These are phyloP conservation scores for Talaromyces ruber DNA, from an alignment of 495 filamentous ascomycete species.

Conservation along the genomic window DNA sequence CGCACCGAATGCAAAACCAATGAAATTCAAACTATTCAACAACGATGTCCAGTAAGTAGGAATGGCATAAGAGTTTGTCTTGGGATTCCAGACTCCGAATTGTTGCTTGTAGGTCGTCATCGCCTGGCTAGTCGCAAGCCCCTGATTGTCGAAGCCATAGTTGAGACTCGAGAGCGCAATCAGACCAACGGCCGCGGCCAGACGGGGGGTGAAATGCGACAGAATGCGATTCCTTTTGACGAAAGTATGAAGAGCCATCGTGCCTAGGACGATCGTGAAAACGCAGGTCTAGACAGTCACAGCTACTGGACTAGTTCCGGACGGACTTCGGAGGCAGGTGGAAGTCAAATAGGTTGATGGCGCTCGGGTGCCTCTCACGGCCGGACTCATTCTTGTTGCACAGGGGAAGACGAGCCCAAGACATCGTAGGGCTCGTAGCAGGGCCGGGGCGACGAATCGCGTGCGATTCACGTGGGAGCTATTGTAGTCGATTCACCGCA, in stretches of 20 bases:
- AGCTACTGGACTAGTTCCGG: not conserved
- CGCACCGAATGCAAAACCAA: constrained; percentile 21
- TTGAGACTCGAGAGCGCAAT: constrained; percentile 22
- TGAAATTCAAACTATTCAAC: constrained; percentile 21
- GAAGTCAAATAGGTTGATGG: not conserved
- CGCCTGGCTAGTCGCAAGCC: constrained; percentile 17
- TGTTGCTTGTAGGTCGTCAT: constrained; percentile 18
- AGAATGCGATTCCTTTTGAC: not conserved
- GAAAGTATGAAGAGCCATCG: not conserved
- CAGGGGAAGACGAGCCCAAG: not conserved
- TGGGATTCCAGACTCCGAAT: constrained; percentile 18
- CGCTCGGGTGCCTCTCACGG: not conserved
- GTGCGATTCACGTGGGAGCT: not conserved
- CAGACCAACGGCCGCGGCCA: constrained; percentile 7
- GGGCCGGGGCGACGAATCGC: not conserved
- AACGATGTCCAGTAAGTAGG: constrained; percentile 17
- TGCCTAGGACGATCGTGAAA: not conserved
- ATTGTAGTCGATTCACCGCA: not conserved
- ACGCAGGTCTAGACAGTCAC: not conserved
- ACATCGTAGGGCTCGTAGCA: not conserved
- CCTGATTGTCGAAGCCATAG: constrained; percentile 24
- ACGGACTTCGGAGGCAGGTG: not conserved
- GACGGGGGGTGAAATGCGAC: constrained; percentile 6
- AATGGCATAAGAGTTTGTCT: constrained; percentile 12
- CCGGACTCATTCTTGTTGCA: not conserved